These are phyloP conservation scores for Hypoxylon rubiginosum DNA, from an alignment of 2,329 filamentous ascomycete species.

Conservation along the genomic window DNA sequence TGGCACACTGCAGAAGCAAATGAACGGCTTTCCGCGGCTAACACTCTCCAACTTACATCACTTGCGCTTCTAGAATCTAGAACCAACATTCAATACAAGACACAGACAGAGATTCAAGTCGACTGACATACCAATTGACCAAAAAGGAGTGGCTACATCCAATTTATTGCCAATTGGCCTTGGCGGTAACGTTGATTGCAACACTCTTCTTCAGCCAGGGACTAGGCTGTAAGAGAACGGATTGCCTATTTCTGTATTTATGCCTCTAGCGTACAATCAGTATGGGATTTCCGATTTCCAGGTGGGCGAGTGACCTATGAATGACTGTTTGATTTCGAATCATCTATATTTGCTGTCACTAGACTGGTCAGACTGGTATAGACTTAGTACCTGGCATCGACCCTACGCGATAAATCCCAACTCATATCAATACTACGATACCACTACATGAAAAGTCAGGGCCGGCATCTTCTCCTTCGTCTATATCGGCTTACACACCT, in stretches of 20 bases:
- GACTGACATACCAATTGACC: conserved; percentile 22
- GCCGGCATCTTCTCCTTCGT: neutral
- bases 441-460: conserved; percentile 12
- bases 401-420: conserved; percentile 4
- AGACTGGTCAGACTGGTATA: conserved; percentile 1
- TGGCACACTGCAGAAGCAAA: conserved; percentile 1
- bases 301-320: conserved; percentile 22
- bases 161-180: conserved; percentile 12
- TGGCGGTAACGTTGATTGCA: conserved; percentile 30
- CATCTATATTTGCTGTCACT: conserved; percentile 44
- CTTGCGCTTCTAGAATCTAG: conserved; percentile 35
- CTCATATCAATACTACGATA: conserved; percentile 6
- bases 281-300: neutral
- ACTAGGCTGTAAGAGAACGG: conserved; percentile 9
- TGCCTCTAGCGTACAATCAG: neutral
- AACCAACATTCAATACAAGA: conserved; percentile 16
- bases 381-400: neutral
- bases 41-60: conserved; percentile 1
- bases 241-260: conserved; percentile 11
- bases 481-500: conserved; percentile 10
- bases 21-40: conserved; percentile 19
- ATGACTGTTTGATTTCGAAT: conserved; percentile 24
- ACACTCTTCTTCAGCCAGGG: conserved; percentile 21
- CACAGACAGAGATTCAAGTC: conserved; percentile 5
- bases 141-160: conserved; percentile 1